Conservation (phyloP, 495 filamentous ascomycete species). For the Penicillium argentinense region DNA sequence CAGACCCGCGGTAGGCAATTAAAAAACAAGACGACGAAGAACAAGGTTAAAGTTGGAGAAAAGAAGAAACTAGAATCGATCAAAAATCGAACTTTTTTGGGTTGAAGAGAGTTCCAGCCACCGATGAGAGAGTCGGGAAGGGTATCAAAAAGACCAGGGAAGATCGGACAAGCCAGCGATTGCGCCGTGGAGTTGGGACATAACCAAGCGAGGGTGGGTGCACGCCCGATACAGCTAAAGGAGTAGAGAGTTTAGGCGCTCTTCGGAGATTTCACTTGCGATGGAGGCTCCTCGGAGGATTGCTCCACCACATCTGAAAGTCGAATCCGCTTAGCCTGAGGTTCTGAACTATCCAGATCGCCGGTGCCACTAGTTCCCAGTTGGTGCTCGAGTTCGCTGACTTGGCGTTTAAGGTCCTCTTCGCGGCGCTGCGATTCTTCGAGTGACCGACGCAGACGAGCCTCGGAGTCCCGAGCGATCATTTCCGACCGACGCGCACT, state of each 20-base stretch:
- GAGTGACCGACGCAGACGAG: conserved; percentile 63
- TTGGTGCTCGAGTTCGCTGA: conserved; percentile 77
- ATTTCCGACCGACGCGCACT: conserved; percentile 62
- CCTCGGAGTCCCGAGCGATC: conserved; percentile 57
- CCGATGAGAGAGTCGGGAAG: conserved; percentile 40
- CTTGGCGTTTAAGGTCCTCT: conserved; percentile 75
- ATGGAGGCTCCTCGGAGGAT: conserved; percentile 31
- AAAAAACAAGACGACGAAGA: conserved; percentile 1
- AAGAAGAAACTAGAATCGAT: conserved; percentile 16
- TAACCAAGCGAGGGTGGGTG: conserved; percentile 1
- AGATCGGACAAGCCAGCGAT: conserved; percentile 29
- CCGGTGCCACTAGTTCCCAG: conserved; percentile 23
- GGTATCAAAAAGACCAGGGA: conserved; percentile 47
- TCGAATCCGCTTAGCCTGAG: conserved; percentile 46
- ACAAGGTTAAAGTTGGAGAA: conserved; percentile 3
- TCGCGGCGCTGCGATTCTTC: conserved; percentile 76
- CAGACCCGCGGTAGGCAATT: conserved; percentile 13
- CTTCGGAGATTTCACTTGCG: conserved; percentile 40
- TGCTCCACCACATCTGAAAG: conserved; percentile 47
- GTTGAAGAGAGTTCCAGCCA: conserved; percentile 28
- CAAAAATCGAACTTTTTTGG: conserved; percentile 24
- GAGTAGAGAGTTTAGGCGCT: conserved; percentile 25
- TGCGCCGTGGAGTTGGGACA: neutral
- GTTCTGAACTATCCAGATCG: conserved; percentile 38
- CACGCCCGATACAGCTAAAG: neutral